A percentile compares a stretch with the other conserved stretches of the same genome.
These are phyloP conservation scores for Pezicula carpinea DNA, from an alignment of 2,329 filamentous ascomycete genomes.

Conservation along the genomic window DNA sequence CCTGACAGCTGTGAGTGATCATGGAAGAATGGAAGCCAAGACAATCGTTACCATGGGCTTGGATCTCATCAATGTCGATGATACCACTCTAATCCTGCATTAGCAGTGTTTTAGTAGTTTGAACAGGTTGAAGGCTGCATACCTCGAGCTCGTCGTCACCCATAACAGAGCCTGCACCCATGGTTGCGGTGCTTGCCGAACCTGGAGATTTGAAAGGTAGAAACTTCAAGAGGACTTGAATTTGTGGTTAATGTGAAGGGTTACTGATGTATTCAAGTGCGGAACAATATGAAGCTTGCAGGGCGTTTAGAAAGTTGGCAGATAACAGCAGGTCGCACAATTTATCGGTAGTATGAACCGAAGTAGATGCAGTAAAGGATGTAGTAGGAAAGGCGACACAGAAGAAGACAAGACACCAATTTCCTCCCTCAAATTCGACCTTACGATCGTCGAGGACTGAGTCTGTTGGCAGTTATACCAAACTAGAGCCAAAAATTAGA, in stretches of 20 bases:
- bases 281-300: not conserved
- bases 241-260: not conserved
- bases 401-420: too few species aligned
- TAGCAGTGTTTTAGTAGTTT: not conserved
- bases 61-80: slow-evolving; percentile 61
- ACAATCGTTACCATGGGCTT: slow-evolving; percentile 49
- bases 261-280: not conserved
- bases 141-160: slow-evolving; percentile 14
- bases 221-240: not conserved
- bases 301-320: not conserved
- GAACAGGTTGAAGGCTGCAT: not conserved
- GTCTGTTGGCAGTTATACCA: too few species aligned
- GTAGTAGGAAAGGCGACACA: not conserved
- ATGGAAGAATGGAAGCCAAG: not conserved
- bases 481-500: too few species aligned
- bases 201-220: not conserved
- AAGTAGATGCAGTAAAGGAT: too few species aligned
- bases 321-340: too few species aligned
- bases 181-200: not conserved
- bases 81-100: slow-evolving; percentile 34
- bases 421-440: too few species aligned
- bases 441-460: too few species aligned
- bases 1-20: slow-evolving; percentile 33
- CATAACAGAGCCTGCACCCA: slow-evolving; percentile 11
- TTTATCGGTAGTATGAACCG: too few species aligned